These are phyloP conservation scores for Colletotrichum incanum DNA, from an alignment of 2,329 filamentous ascomycete species.

Conservation along the genomic window DNA sequence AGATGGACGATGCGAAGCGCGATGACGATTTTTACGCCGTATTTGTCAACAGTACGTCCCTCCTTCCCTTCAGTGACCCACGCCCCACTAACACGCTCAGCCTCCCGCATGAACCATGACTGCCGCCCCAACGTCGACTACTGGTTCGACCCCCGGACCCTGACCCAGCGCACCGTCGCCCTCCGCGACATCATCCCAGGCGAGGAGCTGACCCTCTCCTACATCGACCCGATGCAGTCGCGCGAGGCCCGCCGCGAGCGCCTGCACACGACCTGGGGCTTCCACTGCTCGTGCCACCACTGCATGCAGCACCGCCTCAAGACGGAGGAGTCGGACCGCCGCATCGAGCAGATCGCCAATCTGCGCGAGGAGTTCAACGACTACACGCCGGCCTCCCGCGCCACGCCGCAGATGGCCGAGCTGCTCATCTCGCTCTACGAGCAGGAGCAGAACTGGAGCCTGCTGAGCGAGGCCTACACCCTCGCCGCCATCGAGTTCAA, in stretches of 20 bases:
- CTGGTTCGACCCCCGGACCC: slow-evolving; percentile 56
- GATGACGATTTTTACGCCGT: slow-evolving; percentile 54
- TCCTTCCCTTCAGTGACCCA: too few relatives aligned
- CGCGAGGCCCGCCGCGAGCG: slow-evolving; percentile 50
- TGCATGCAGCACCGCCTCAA: slow-evolving; percentile 52
- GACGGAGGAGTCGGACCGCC: slow-evolving; percentile 54
- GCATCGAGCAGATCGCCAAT: slow-evolving; percentile 54
- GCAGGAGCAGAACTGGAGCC: slow-evolving; percentile 57
- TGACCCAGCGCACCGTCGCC: slow-evolving; percentile 58
- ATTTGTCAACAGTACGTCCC: slow-evolving; percentile 55
- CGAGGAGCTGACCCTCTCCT: slow-evolving; percentile 61
- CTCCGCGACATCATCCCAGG: slow-evolving; percentile 57
- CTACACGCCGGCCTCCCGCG: slow-evolving; percentile 49
- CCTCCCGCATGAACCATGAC: slow-evolving; percentile 62
- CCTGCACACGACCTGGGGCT: slow-evolving; percentile 57
- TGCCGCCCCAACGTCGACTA: slow-evolving; percentile 63
- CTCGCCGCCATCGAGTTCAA: slow-evolving; percentile 58
- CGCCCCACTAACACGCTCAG: slow-evolving; percentile 38
- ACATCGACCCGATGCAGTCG: slow-evolving; percentile 56
- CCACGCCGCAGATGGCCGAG: slow-evolving; percentile 57
- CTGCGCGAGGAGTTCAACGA: slow-evolving; percentile 52
- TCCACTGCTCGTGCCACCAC: slow-evolving; percentile 57
- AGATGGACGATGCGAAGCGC: slow-evolving; percentile 49
- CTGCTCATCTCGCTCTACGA: slow-evolving; percentile 57
- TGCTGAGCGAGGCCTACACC: slow-evolving; percentile 54